phyloP scores from a whole-genome alignment of 495 filamentous ascomycete genomes.

The Hypoxylon fragiforme region DNA sequence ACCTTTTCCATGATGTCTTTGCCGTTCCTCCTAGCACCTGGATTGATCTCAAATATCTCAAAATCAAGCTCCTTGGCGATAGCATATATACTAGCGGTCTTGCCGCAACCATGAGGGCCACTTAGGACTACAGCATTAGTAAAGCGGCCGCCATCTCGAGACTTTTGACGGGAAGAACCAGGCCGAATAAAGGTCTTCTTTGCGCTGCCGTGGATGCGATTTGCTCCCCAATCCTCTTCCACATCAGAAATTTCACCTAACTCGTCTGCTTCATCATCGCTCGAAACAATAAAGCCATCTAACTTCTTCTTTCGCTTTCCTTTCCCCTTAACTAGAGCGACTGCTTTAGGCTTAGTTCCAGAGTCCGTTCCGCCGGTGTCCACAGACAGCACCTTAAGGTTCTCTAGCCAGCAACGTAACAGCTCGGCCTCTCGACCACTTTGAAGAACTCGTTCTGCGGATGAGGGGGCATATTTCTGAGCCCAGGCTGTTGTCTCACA shows the following conservation, averaged over 20 bases:
- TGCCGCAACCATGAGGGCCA: slow-evolving; percentile 88
- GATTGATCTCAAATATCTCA: slow-evolving; percentile 93
- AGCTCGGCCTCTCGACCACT: slow-evolving; percentile 68
- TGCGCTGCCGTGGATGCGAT: slow-evolving; percentile 40
- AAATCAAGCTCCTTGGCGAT: slow-evolving; percentile 95
- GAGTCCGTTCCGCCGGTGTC: slow-evolving; percentile 61
- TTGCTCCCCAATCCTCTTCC: slow-evolving; percentile 58
- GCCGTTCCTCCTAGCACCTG: slow-evolving; percentile 78
- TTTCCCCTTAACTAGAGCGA: slow-evolving; percentile 53
- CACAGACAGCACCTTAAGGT: slow-evolving; percentile 72
- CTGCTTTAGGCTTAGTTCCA: slow-evolving; percentile 47
- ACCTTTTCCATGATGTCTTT: slow-evolving; percentile 90
- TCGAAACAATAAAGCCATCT: slow-evolving; percentile 84
- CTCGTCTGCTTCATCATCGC: slow-evolving; percentile 77
- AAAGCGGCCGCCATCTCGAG: slow-evolving; percentile 50
- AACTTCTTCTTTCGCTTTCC: slow-evolving; percentile 76
- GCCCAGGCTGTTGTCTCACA: slow-evolving; percentile 77
- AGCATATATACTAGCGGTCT: slow-evolving; percentile 90
- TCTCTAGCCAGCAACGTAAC: slow-evolving; percentile 82
- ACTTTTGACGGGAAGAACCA: slow-evolving; percentile 44
- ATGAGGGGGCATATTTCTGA: slow-evolving; percentile 82
- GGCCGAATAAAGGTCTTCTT: slow-evolving; percentile 68
- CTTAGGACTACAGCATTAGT: slow-evolving; percentile 77
- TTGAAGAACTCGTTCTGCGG: slow-evolving; percentile 75
- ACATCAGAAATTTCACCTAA: slow-evolving; percentile 72